phyloP scores from a whole-genome alignment of 805 yeast genomes.

The Alloascoidea africana region DNA sequence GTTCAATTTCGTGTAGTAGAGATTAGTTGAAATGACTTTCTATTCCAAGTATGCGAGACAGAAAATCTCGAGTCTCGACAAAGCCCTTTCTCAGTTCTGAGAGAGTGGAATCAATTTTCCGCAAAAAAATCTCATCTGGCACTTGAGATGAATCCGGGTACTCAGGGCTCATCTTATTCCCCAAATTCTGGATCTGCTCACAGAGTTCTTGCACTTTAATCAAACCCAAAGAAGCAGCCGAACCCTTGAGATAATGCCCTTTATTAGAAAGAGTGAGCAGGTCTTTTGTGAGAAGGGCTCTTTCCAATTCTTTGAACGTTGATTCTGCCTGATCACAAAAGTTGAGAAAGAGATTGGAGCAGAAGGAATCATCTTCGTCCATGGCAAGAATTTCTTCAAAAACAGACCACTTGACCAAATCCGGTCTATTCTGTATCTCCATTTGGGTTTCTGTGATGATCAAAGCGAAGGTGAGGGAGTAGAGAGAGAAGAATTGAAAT shows the following conservation, averaged over 20 bases:
- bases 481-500: no score
- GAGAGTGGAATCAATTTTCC: slow-evolving; percentile 13
- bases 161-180: slow-evolving; percentile 39
- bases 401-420: slow-evolving; percentile 76
- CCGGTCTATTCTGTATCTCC: slow-evolving; percentile 14
- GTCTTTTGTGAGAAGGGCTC: slow-evolving; percentile 24
- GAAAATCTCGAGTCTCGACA: no score
- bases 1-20: no score
- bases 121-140: slow-evolving; percentile 19
- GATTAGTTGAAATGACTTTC: no score
- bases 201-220: slow-evolving; percentile 73
- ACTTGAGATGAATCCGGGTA: slow-evolving; percentile 17
- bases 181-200: slow-evolving; percentile 87
- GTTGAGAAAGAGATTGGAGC: slow-evolving; percentile 60
- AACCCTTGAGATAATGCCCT: slow-evolving; percentile 92
- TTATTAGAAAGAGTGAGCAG: slow-evolving; percentile 49
- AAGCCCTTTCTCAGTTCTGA: slow-evolving; percentile 18
- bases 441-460: no score
- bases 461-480: no score
- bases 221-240: slow-evolving; percentile 88
- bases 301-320: slow-evolving; percentile 61
- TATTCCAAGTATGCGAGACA: no score
- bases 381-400: slow-evolving; percentile 78
- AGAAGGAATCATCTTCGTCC: slow-evolving; percentile 81
- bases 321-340: slow-evolving; percentile 81